A percentile compares a stretch with the other conserved stretches of the same genome.
Conservation (phyloP, 352 stramenopile genomes). For the Phytophthora colocasiae region DNA sequence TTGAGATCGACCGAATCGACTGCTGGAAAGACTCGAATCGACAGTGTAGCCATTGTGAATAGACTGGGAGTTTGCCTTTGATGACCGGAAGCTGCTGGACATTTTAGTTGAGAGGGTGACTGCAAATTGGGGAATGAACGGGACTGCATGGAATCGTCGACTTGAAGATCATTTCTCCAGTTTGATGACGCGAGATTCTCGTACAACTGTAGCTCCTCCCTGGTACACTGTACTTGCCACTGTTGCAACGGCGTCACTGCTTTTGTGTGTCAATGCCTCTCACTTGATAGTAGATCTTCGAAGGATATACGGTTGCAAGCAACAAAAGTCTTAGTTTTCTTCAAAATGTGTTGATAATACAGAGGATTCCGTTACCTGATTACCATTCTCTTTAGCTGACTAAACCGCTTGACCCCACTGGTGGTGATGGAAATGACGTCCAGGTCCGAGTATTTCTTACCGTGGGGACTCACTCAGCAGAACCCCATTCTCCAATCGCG, state of each 20-base stretch:
- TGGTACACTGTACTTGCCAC: slow-evolving; percentile 6
- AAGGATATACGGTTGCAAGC: too few relatives aligned
- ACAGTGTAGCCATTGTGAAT: background rate
- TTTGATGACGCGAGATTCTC: slow-evolving; percentile 28
- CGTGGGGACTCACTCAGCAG: slow-evolving; percentile 1
- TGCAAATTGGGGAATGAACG: slow-evolving; percentile 21
- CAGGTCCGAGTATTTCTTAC: background rate
- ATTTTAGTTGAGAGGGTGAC: slow-evolving; percentile 15
- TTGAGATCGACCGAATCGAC: slow-evolving; percentile 4
- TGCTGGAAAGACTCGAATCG: slow-evolving; percentile 20
- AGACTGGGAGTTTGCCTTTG: slow-evolving; percentile 20
- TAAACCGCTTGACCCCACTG: too few relatives aligned
- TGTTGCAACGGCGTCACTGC: background rate
- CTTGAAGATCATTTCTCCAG: slow-evolving; percentile 24
- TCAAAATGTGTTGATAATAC: too few relatives aligned
- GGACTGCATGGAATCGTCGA: slow-evolving; percentile 7
- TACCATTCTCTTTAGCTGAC: too few relatives aligned
- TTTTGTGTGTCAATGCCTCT: too few relatives aligned
- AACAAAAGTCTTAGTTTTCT: too few relatives aligned
- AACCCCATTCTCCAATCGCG: background rate
- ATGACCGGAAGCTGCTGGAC: slow-evolving; percentile 6
- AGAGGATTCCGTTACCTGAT: too few relatives aligned
- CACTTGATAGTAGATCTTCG: too few relatives aligned
- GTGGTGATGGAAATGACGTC: background rate
- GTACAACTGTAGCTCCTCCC: slow-evolving; percentile 14